phyloP scores from a whole-genome alignment of 768 basidiomycete species.

The Boletales sp. region DNA sequence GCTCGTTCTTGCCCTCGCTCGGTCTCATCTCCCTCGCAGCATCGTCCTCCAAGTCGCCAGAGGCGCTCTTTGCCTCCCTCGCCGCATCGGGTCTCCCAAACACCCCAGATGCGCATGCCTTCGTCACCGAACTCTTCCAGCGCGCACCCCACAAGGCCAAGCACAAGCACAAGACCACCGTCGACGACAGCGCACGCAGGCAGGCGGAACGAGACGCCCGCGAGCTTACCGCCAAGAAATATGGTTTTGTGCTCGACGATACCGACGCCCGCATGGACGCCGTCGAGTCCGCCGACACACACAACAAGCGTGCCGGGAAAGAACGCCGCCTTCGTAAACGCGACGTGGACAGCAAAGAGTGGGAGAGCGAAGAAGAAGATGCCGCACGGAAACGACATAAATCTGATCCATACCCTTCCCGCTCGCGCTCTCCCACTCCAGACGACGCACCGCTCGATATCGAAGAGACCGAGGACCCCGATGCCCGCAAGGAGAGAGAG shows the following conservation, averaged over 20 bases:
- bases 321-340: slow-evolving; percentile 72
- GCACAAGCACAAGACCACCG: slow-evolving; percentile 49
- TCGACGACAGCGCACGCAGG: slow-evolving; percentile 45
- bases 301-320: slow-evolving; percentile 26
- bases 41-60: slow-evolving; percentile 78
- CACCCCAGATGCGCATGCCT: slow-evolving; percentile 74
- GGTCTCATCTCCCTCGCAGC: slow-evolving; percentile 33
- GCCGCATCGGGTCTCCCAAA: slow-evolving; percentile 77
- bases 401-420: slow-evolving; percentile 37
- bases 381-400: slow-evolving; percentile 61
- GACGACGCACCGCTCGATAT: slow-evolving; percentile 37
- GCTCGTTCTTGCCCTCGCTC: too few relatives aligned
- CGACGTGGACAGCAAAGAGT: slow-evolving; percentile 76
- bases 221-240: slow-evolving; percentile 65
- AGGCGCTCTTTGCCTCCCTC: slow-evolving; percentile 73
- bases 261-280: slow-evolving; percentile 52
- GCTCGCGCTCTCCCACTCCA: slow-evolving; percentile 23
- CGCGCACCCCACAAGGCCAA: slow-evolving; percentile 79
- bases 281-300: slow-evolving; percentile 34
- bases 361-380: slow-evolving; percentile 92
- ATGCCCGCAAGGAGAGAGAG: slow-evolving; percentile 64
- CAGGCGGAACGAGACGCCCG: slow-evolving; percentile 77
- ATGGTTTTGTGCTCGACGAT: slow-evolving; percentile 82
- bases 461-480: slow-evolving; percentile 76
- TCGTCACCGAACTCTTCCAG: slow-evolving; percentile 72